These are phyloP conservation scores for Lactuca sativa DNA, from an alignment of 129 eudicot genomes.

Conservation along the genomic window DNA sequence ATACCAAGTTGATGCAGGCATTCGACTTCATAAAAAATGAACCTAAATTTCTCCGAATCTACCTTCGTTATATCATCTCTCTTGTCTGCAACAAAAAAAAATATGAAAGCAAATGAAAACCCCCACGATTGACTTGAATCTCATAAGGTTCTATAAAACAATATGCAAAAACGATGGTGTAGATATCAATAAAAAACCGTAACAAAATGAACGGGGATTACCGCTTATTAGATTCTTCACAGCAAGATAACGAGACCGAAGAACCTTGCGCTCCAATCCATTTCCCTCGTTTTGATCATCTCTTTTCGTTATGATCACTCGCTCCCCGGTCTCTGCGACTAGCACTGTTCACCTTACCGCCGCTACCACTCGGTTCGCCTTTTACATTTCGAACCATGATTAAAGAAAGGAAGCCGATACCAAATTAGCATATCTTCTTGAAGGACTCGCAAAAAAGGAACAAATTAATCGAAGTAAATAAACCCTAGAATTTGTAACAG, in stretches of 20 bases:
- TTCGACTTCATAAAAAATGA: slow-evolving; percentile 68
- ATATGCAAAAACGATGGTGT: background rate
- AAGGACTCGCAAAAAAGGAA: background rate
- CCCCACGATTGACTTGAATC: background rate
- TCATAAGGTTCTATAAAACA: background rate
- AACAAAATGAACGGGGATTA: background rate
- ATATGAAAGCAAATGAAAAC: background rate
- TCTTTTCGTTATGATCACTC: slow-evolving; percentile 14
- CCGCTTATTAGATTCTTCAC: slow-evolving; percentile 65
- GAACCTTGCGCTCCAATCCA: slow-evolving; percentile 51
- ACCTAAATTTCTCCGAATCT: slow-evolving; percentile 60
- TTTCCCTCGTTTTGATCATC: slow-evolving; percentile 22
- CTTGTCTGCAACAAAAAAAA: slow-evolving; percentile 56
- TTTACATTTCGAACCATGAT: slow-evolving; percentile 35
- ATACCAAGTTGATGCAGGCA: too few relatives aligned
- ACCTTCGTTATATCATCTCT: slow-evolving; percentile 63
- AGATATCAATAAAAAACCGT: background rate
- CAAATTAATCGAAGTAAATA: slow-evolving; percentile 5
- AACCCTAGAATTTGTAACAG: slow-evolving; percentile 22
- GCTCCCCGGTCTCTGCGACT: slow-evolving; percentile 14
- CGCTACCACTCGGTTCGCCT: slow-evolving; percentile 35
- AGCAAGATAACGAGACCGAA: slow-evolving; percentile 67
- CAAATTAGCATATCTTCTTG: background rate
- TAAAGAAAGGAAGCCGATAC: background rate
- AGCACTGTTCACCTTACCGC: background rate